Evolutionary conservation across 306 rosid genomes (phyloP), one percentile per base, ranked within the genome.

Genomic region (Myrica gale): DNA sequence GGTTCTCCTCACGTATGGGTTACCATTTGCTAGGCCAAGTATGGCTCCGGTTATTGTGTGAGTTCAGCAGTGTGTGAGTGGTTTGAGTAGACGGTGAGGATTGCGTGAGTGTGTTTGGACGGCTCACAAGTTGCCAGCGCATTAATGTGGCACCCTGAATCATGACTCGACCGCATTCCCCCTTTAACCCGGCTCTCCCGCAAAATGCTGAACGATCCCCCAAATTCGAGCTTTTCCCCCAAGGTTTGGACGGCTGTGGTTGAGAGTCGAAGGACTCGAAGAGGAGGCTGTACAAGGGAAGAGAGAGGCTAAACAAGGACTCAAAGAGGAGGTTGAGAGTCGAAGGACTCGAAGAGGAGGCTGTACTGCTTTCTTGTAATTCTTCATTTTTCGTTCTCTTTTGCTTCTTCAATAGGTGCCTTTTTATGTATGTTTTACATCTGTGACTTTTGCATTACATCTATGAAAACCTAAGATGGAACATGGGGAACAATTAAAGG

Each of bases 331-430:
- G 32, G 77, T 75, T 69, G 58, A 60, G 42, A 43, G n/a, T 72
- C 78, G 86, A 75, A 69, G 73, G 82, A 68, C 42, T 72, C 32
- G 82, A 74, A 42, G 82, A 81, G 83, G 92, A 82, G 84, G 93
- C 89, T 90, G 87, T 84, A 89, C 95, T 1, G 85, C 97, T 84
- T 93, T 93, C 88, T 93, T 96, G 98, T 93, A 85, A 78, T 71
- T 53, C 9, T 17, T 47, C n/a, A 7, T 58, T 21, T 19, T 71
- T 46, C 8, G 45, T 46, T 56, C 17, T 66, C 19, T 43, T 41
- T 52, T 39, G 12, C 50, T 19, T 3, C 16, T 26, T 46, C 42
- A 37, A 9, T 51, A 60, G 11, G 39, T 32, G 23, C 50, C 37
- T 7, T 44, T n/a, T 77, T 80, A 50, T 41, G 61, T 37, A 20